phyloP scores from a whole-genome alignment of 345 rosid species.

The Salix suchowensis region DNA sequence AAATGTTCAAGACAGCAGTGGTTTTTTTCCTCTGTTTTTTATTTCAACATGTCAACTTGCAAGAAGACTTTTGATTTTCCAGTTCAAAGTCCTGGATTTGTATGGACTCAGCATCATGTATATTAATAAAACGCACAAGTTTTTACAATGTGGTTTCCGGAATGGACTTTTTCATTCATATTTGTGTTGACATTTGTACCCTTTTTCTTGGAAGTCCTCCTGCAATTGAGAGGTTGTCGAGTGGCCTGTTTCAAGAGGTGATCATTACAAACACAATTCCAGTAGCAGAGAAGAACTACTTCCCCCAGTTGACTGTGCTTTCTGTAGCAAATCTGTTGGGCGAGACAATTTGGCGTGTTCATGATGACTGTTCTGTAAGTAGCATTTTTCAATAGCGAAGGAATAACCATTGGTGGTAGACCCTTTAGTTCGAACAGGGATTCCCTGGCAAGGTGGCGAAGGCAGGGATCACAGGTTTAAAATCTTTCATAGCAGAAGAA shows the following conservation, averaged over 20 bases:
- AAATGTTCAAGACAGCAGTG: not conserved
- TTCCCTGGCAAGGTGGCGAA: not conserved
- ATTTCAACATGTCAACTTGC: not conserved
- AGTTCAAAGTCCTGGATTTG: not conserved
- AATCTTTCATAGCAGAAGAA: not conserved
- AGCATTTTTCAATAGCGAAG: constrained; percentile 15
- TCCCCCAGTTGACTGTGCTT: constrained; percentile 81
- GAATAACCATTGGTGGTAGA: not conserved
- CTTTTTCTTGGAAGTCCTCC: constrained; percentile 57
- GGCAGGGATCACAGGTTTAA: not conserved
- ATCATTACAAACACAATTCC: constrained; percentile 93
- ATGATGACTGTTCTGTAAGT: constrained; percentile 88
- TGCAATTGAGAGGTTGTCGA: constrained; percentile 83
- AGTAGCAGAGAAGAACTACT: constrained; percentile 70
- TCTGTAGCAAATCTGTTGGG: constrained; percentile 92
- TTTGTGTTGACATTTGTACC: not conserved
- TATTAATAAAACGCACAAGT: not conserved
- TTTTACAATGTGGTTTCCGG: not conserved
- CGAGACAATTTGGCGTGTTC: constrained; percentile 94
- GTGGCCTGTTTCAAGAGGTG: constrained; percentile 93
- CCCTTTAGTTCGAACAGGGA: not conserved
- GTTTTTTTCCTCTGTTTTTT: not conserved
- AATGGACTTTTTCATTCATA: not conserved
- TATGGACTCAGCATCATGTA: not conserved
- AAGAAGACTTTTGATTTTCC: not conserved